These are phyloP conservation scores for Actinomortierella wolfii DNA, from an alignment of 371 early-diverging fungal species.

Conservation along the genomic window DNA sequence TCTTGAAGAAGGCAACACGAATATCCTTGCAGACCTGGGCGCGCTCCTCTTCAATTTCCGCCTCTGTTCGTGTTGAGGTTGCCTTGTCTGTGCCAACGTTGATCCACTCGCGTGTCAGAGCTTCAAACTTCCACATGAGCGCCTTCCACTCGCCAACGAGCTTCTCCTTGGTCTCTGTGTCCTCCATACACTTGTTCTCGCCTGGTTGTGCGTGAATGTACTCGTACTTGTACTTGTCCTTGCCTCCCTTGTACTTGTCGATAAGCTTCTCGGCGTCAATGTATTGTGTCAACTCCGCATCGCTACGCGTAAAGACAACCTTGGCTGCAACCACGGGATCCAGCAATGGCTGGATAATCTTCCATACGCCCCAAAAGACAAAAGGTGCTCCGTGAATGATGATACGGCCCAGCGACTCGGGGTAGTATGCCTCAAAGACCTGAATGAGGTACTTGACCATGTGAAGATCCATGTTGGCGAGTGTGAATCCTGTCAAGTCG, in stretches of 20 bases:
- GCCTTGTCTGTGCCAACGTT: constrained; percentile 19
- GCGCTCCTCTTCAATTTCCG: constrained; percentile 34
- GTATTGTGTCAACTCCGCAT: constrained; percentile 67
- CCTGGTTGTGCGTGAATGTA: constrained; percentile 33
- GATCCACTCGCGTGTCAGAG: constrained; percentile 38
- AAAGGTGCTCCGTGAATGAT: constrained; percentile 88
- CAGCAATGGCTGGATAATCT: constrained; percentile 70
- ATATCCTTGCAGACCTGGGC: constrained; percentile 24
- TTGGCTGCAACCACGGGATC: constrained; percentile 88
- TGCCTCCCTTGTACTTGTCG: constrained; percentile 40
- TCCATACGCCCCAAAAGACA: constrained; percentile 84
- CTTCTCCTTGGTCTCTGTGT: constrained; percentile 20
- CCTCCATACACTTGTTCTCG: constrained; percentile 48
- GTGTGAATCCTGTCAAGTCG: constrained; percentile 77
- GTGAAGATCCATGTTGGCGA: constrained; percentile 79
- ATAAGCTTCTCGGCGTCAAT: constrained; percentile 58
- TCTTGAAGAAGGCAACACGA: constrained; percentile 39
- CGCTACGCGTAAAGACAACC: constrained; percentile 74
- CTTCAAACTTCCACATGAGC: constrained; percentile 29
- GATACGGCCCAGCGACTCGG: constrained; percentile 76
- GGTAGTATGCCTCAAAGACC: constrained; percentile 83
- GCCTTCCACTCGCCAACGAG: constrained; percentile 30
- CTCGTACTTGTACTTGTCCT: constrained; percentile 37
- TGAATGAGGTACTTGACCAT: constrained; percentile 75
- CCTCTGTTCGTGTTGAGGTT: constrained; percentile 11